Evolutionary conservation across 371 early-diverging fungal species (phyloP).

Genomic region (Actinomortierella wolfii): DNA sequence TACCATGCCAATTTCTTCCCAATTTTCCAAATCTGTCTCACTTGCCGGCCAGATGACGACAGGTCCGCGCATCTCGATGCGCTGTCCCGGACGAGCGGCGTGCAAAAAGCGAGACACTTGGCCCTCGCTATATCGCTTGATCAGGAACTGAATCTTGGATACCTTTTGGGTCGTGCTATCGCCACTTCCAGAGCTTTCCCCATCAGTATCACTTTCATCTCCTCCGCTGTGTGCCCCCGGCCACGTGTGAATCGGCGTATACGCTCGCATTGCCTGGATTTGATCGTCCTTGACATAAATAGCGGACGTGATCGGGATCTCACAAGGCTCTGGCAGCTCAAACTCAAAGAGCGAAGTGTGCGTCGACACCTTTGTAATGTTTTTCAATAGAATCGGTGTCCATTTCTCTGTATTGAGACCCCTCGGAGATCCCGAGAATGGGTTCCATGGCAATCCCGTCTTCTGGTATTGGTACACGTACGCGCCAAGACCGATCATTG

Average conservation of each 20-base stretch:
- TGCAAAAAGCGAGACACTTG: slow-evolving; percentile 47
- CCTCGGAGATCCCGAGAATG: not conserved
- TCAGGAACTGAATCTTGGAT: slow-evolving; percentile 25
- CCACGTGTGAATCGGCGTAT: slow-evolving; percentile 34
- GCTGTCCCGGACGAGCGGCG: slow-evolving; percentile 24
- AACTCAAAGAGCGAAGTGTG: slow-evolving; percentile 40
- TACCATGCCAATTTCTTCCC: slow-evolving; percentile 49
- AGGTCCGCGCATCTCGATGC: slow-evolving; percentile 43
- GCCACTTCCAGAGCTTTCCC: no score
- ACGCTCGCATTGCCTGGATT: slow-evolving; percentile 46
- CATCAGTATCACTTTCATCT: no score
- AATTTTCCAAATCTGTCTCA: slow-evolving; percentile 23
- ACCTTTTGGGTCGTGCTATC: slow-evolving; percentile 22
- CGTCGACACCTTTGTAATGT: slow-evolving; percentile 21
- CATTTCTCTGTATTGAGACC: slow-evolving; percentile 28
- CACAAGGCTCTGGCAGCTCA: slow-evolving; percentile 24
- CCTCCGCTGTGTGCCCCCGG: no score
- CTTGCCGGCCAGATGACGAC: slow-evolving; percentile 39
- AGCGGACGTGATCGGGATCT: slow-evolving; percentile 32
- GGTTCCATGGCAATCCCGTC: slow-evolving; percentile 2
- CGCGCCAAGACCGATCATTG: slow-evolving; percentile 26
- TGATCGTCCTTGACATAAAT: slow-evolving; percentile 45
- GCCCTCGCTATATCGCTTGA: slow-evolving; percentile 40
- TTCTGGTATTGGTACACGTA: slow-evolving; percentile 29
- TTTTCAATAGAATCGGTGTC: slow-evolving; percentile 33